These are phyloP conservation scores for Penicillium digitatum DNA, from an alignment of 2,329 filamentous ascomycete genomes.

Conservation along the genomic window DNA sequence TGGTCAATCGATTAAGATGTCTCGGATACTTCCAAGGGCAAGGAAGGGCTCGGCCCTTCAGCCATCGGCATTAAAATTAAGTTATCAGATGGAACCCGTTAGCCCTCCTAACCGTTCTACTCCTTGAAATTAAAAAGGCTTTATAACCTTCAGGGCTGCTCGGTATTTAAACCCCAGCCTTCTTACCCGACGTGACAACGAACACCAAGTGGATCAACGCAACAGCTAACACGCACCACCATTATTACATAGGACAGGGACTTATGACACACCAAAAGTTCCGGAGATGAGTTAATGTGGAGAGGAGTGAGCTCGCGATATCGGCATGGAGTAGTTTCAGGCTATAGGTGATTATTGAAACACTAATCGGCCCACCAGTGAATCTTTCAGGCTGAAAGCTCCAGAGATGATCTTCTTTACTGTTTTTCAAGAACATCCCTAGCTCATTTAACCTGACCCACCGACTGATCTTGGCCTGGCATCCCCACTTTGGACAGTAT, in stretches of 20 bases:
- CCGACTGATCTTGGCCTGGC: conserved; percentile 3
- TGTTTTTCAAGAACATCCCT: conserved; percentile 4
- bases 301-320: neutral
- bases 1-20: neutral
- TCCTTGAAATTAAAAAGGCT: too few species aligned
- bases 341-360: neutral
- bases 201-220: neutral
- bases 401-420: neutral
- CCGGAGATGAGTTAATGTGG: neutral
- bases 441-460: neutral
- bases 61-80: conserved; percentile 2
- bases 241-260: neutral
- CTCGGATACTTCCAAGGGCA: neutral
- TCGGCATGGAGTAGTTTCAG: neutral
- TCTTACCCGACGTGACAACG: neutral
- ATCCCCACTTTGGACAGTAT: conserved; percentile 1
- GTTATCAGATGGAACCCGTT: conserved; percentile 17
- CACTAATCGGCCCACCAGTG: neutral
- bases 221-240: neutral
- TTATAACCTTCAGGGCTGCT: neutral
- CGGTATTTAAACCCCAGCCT: too few species aligned
- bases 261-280: neutral
- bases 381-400: neutral
- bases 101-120: neutral
- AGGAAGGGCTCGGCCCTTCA: too few species aligned